phyloP scores from a whole-genome alignment of 2,329 filamentous ascomycete genomes.

The Phoma sp. region DNA sequence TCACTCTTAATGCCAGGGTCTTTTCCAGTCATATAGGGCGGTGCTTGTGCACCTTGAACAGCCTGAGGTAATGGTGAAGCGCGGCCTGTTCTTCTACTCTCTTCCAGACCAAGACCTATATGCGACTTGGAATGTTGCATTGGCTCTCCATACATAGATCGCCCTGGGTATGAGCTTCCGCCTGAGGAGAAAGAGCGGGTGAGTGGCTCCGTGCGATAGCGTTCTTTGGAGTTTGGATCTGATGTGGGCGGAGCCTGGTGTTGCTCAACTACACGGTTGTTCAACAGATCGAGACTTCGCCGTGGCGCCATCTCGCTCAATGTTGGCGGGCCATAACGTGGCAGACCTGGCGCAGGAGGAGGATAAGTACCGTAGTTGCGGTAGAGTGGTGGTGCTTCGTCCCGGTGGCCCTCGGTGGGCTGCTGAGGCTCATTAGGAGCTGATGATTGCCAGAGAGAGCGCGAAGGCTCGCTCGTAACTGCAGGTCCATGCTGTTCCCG shows the following conservation, averaged over 20 bases:
- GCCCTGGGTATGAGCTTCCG: constrained; percentile 30
- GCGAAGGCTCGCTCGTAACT: constrained; percentile 28
- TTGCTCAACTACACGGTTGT: constrained; percentile 44
- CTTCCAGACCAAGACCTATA: constrained; percentile 74
- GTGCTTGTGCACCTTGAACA: constrained; percentile 87
- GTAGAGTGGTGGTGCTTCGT: constrained; percentile 39
- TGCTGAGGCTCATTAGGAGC: constrained; percentile 33
- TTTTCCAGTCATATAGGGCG: constrained; percentile 76
- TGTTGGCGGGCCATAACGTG: constrained; percentile 30
- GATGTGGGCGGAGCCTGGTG: constrained; percentile 49
- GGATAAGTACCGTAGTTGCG: constrained; percentile 42
- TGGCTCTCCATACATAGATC: constrained; percentile 55
- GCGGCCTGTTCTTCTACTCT: constrained; percentile 80
- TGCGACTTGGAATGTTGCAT: constrained; percentile 69
- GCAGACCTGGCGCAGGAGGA: constrained; percentile 27
- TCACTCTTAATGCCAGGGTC: constrained; percentile 94
- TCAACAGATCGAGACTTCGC: constrained; percentile 41
- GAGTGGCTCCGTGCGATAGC: constrained; percentile 42
- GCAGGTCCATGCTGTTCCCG: constrained; percentile 30
- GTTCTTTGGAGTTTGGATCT: constrained; percentile 43
- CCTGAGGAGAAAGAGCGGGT: constrained; percentile 44
- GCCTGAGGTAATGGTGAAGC: constrained; percentile 90
- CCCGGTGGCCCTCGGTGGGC: constrained; percentile 33
- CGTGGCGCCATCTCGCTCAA: constrained; percentile 42
- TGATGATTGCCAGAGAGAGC: constrained; percentile 41